phyloP scores from a whole-genome alignment of 2,329 filamentous ascomycete genomes.

The Xylogone sp. region DNA sequence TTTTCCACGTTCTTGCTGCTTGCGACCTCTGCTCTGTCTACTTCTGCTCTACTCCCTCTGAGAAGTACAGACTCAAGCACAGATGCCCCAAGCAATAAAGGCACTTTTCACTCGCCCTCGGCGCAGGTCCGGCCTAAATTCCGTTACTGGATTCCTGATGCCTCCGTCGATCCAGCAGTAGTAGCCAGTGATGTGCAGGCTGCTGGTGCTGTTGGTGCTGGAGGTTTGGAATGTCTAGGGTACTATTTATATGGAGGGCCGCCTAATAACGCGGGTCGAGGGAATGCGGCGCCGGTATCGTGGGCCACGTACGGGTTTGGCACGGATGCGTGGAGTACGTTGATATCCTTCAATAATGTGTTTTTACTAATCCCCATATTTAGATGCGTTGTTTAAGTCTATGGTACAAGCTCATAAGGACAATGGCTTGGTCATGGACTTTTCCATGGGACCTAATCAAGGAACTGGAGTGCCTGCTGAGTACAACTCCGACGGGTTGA shows the following conservation, averaged over 20 bases:
- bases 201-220: slow-evolving; percentile 6
- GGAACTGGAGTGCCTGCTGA: slow-evolving; percentile 41
- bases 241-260: slow-evolving; percentile 6
- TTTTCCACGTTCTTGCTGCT: too few relatives aligned
- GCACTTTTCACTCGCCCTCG: slow-evolving; percentile 6
- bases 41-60: too few relatives aligned
- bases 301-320: slow-evolving; percentile 36
- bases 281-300: not conserved
- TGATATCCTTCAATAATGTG: not conserved
- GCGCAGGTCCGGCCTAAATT: slow-evolving; percentile 6
- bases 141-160: slow-evolving; percentile 12
- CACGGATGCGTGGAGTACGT: slow-evolving; percentile 21
- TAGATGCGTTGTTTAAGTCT: slow-evolving; percentile 9
- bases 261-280: too few relatives aligned
- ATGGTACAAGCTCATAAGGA: slow-evolving; percentile 23
- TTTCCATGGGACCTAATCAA: slow-evolving; percentile 42
- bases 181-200: slow-evolving; percentile 6
- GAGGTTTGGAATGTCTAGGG: slow-evolving; percentile 8
- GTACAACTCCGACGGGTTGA: slow-evolving; percentile 28
- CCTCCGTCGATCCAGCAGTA: slow-evolving; percentile 4
- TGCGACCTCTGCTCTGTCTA: too few relatives aligned
- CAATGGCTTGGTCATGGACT: slow-evolving; percentile 38
- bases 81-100: too few relatives aligned
- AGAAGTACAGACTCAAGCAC: too few relatives aligned
- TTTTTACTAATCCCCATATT: not conserved